Evolutionary conservation across 1,284 basidiomycete species (phyloP), one percentile per base, ranked within the genome.

Genomic region (Ceratobasidium papillatum): DNA sequence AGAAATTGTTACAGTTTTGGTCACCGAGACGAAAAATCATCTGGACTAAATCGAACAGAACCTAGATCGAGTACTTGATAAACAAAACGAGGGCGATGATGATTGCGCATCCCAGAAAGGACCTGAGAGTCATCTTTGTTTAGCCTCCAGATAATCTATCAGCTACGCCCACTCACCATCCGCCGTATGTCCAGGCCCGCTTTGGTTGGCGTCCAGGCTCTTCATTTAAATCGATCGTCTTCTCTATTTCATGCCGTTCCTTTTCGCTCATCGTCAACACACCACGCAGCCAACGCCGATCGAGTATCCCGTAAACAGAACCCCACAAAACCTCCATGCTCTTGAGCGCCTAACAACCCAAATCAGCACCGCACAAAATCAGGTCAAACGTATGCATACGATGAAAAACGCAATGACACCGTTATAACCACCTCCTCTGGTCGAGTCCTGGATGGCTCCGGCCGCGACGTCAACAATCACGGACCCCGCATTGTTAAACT

Each of bases 401-500:
- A 69, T 54, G 65, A 69, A 69, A 58, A 69, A 68, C 34, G 32
- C 52, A 45, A 45, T 54, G 22, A 56, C 51, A 25, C 52, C 38
- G 52, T 69, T 56, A 38, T 69, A 69, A n/a, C 52, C 65, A 49
- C 65, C 52, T n/a, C 51, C 65, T 2, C 34, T 52, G n/a, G 65
- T 56, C 22, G 65, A 56, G 47, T 66, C 65, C 38, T 58, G 65
- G 65, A 51, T 69, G 32, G 65, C 65, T 27, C 65, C 65, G 45
- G 65, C 65, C 49, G 65, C 65, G 25, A 68, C 65, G 56, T 56
- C 51, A 27, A 68, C 52, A 43, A 68, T 65, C 45, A 65, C 51
- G 41, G 64, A 52, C 5, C 36, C 51, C 25, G 51, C 51, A 43
- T 68, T 56, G 36, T 56, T 68, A 30, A 68, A 68, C 64, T 54